These are phyloP conservation scores for Candida easanensis DNA, from an alignment of 805 yeast species.

Conservation along the genomic window DNA sequence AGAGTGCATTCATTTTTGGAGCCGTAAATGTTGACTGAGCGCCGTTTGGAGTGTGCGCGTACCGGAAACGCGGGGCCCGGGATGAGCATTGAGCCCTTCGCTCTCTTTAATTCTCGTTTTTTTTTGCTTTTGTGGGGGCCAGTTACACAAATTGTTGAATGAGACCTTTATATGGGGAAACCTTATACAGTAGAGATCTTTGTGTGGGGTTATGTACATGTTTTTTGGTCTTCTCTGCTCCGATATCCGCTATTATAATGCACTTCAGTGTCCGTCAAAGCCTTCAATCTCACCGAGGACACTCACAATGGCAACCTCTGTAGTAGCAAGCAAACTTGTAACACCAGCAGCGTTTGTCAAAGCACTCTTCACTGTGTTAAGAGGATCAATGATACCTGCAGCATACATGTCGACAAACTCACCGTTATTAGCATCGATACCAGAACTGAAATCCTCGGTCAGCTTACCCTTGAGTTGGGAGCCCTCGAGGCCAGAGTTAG, in stretches of 20 bases:
- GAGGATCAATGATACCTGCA: slow-evolving; percentile 97
- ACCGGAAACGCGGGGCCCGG: not conserved
- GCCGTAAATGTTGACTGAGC: not conserved
- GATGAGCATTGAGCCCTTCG: too few relatives aligned
- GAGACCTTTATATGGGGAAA: too few relatives aligned
- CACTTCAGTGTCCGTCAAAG: slow-evolving; percentile 11
- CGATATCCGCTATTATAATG: not conserved
- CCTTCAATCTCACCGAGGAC: slow-evolving; percentile 47
- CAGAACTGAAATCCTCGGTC: slow-evolving; percentile 68
- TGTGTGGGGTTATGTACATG: too few relatives aligned
- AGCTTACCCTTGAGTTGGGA: slow-evolving; percentile 51
- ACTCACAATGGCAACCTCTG: slow-evolving; percentile 97
- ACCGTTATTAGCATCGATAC: slow-evolving; percentile 91
- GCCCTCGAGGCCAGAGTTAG: slow-evolving; percentile 97
- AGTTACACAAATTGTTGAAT: too few relatives aligned
- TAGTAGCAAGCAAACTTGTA: slow-evolving; percentile 94
- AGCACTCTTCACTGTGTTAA: slow-evolving; percentile 96
- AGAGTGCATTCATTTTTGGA: too few relatives aligned
- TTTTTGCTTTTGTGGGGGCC: not conserved
- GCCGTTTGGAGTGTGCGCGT: not conserved
- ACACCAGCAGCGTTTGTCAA: slow-evolving; percentile 96
- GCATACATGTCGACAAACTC: slow-evolving; percentile 94
- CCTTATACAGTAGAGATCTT: too few relatives aligned
- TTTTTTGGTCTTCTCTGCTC: too few relatives aligned
- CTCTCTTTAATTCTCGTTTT: too few relatives aligned